Conservation (phyloP, 345 rosid genomes). For the Brassica napus region DNA sequence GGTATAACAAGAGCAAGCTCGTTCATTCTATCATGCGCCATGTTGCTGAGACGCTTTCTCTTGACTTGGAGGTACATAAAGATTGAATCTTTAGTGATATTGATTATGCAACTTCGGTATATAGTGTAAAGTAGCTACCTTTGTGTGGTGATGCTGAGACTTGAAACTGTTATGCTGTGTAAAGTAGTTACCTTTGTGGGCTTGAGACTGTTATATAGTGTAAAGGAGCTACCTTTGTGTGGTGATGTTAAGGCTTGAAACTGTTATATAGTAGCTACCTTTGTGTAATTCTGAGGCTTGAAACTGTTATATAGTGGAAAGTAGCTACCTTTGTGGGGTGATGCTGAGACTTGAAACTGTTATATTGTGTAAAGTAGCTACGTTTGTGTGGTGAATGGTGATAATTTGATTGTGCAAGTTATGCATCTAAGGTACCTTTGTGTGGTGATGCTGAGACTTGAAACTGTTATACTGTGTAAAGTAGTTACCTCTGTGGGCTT, state of each 20-base stretch:
- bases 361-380: background rate
- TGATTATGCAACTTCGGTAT: background rate
- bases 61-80: conserved; percentile 79
- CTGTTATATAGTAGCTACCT: background rate
- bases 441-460: background rate
- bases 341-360: background rate
- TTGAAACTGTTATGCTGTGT: background rate
- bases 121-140: background rate
- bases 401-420: no score
- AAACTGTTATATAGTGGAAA: background rate
- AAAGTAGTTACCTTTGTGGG: background rate
- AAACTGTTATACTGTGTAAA: background rate
- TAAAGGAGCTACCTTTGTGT: no score
- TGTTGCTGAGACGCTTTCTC: conserved; percentile 81
- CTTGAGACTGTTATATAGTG: background rate
- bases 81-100: background rate
- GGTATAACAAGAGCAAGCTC: conserved; percentile 98
- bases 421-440: background rate
- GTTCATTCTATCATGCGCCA: conserved; percentile 99
- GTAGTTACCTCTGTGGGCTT: background rate
- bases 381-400: background rate
- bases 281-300: background rate
- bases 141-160: background rate
- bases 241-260: background rate
- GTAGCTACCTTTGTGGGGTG: background rate